Base-by-base conservation (phyloP, 805 yeast species). In the Blastobotrys chiropterorum region DNA sequence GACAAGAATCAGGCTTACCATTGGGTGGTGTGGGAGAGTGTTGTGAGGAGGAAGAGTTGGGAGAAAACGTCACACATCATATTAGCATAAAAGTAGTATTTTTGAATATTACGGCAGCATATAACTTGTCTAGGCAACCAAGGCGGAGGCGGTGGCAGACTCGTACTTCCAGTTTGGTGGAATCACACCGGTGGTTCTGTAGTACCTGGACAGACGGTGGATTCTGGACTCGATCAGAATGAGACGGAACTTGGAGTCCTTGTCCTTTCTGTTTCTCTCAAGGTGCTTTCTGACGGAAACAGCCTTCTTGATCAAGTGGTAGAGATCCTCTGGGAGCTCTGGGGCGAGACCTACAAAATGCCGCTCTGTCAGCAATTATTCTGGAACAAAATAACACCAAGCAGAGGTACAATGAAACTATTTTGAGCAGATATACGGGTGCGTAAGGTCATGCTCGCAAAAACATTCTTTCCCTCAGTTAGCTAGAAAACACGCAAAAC, bases 101-200 rank as follows among this genome's bases (percentile, higher is more conserved):
- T 47, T 40, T 40, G 3, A 2, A 6, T 26, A 6, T 5, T 26
- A 26, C 11, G 5, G 11, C 34, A 26, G 11, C 5, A 11, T 26
- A 26, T 26, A 26, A 26, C 34, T 26, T 26, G 34, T 26, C 79
- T 90, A 94, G 87, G 92, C 92, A 73, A 94, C 99, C 79, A 94
- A 85, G 78, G 99, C 95, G 71, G 99, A 94, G 74, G 99, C 99
- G 73, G 99, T 94, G 74, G 99, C 96, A 67, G 99, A 92, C 83
- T 94, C 99, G 95, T 87, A 94, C 83, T 94, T 94, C 99, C 99
- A 94, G 94, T 86, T 90, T 76, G 99, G 98, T 70, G 99, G 99
- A 74, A 94, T 85, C 71, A 94, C 98, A 72, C 96, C 82, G 70
- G 89, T 96, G 70, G 97, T 88, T 89, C 97, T 92, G 97, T 94